These are phyloP conservation scores for Usnea hakonensis DNA, from an alignment of 495 filamentous ascomycete genomes.

Conservation along the genomic window DNA sequence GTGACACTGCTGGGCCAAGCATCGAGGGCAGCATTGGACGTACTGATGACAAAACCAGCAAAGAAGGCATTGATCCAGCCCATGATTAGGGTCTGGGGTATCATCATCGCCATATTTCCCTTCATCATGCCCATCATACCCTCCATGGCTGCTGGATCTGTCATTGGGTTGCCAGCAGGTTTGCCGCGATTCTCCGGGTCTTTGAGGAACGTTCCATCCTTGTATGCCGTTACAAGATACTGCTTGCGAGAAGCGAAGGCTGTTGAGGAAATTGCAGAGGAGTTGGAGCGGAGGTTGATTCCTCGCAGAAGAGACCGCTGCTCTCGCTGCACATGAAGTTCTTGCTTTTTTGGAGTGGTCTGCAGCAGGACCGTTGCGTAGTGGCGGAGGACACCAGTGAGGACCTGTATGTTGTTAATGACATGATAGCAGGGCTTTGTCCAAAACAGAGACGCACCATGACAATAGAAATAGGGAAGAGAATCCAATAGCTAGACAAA, in stretches of 20 bases:
- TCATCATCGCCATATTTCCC: conserved; percentile 99
- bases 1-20: background rate
- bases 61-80: conserved; percentile 99
- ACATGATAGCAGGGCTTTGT: background rate
- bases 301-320: conserved; percentile 81
- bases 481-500: conserved; percentile 80
- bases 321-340: conserved; percentile 70
- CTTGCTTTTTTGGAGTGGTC: conserved; percentile 72
- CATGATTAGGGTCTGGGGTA: conserved; percentile 98
- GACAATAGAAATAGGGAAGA: conserved; percentile 92
- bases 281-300: conserved; percentile 75
- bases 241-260: conserved; percentile 74
- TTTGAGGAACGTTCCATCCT: conserved; percentile 80
- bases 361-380: conserved; percentile 89
- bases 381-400: conserved; percentile 92
- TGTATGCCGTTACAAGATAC: conserved; percentile 69
- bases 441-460: conserved; percentile 55
- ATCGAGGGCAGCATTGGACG: conserved; percentile 26
- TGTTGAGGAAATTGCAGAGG: conserved; percentile 60
- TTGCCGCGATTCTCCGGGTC: conserved; percentile 78
- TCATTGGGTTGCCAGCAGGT: conserved; percentile 88
- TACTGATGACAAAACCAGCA: conserved; percentile 93
- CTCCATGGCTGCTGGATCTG: conserved; percentile 95
- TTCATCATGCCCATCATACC: conserved; percentile 99
- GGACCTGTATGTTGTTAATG: conserved; percentile 48